These are phyloP conservation scores for Penicillium maclennaniae DNA, from an alignment of 495 filamentous ascomycete species.

Conservation along the genomic window DNA sequence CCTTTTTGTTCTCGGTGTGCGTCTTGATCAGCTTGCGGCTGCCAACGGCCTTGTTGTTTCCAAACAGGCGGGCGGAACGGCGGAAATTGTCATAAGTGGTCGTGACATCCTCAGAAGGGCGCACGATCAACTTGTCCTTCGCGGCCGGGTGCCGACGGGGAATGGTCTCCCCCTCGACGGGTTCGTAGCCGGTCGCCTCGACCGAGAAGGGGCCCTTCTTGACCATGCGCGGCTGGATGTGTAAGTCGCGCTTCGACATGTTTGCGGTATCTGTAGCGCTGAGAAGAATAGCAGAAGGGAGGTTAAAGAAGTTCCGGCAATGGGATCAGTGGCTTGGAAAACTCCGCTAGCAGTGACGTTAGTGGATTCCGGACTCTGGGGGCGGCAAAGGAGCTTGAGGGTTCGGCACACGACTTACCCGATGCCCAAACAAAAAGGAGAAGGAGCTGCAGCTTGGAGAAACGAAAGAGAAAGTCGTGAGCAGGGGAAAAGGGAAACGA, in stretches of 20 bases:
- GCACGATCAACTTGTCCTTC: slow-evolving; percentile 64
- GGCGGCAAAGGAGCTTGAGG: not conserved
- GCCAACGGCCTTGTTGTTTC: slow-evolving; percentile 84
- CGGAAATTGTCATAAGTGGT: slow-evolving; percentile 86
- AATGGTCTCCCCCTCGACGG: slow-evolving; percentile 83
- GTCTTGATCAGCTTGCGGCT: slow-evolving; percentile 75
- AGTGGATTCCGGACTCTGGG: slow-evolving; percentile 3
- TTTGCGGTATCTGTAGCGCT: slow-evolving; percentile 15
- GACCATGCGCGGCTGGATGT: slow-evolving; percentile 60
- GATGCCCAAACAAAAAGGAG: not conserved
- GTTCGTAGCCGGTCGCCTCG: slow-evolving; percentile 68
- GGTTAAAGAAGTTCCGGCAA: not conserved
- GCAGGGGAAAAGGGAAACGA: slow-evolving; percentile 16
- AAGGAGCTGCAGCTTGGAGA: not conserved
- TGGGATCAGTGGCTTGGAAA: slow-evolving; percentile 2
- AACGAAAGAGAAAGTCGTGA: not conserved
- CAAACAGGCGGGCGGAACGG: slow-evolving; percentile 72
- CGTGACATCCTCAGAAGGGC: slow-evolving; percentile 65
- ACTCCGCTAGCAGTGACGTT: slow-evolving; percentile 13
- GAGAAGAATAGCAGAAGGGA: slow-evolving; percentile 8
- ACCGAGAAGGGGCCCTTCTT: slow-evolving; percentile 67
- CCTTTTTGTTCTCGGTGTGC: slow-evolving; percentile 90
- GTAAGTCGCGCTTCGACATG: slow-evolving; percentile 47
- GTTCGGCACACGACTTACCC: not conserved
- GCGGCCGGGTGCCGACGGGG: slow-evolving; percentile 74